phyloP scores from a whole-genome alignment of 192 early-diverging fungal species.

The Ambispora gerdemannii region DNA sequence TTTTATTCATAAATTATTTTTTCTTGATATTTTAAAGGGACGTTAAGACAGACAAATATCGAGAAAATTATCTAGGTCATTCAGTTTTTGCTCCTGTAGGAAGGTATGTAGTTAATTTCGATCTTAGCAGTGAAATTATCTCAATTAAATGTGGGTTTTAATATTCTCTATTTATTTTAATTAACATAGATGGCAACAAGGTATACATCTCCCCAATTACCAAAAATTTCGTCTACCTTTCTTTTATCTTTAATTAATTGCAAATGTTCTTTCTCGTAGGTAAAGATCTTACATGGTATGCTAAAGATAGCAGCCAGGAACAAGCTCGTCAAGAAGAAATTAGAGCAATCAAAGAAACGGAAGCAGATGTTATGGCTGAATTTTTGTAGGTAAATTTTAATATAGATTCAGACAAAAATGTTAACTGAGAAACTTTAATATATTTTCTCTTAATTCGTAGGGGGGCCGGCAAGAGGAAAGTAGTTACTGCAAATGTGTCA shows the following conservation, averaged over 20 bases:
- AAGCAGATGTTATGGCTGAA: conserved; percentile 57
- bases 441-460: neutral
- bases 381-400: conserved; percentile 49
- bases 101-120: conserved; percentile 69
- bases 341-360: conserved; percentile 55
- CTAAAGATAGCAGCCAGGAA: conserved; percentile 50
- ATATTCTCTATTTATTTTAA: too few relatives aligned
- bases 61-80: conserved; percentile 85
- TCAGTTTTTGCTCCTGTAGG: conserved; percentile 77
- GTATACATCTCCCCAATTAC: neutral
- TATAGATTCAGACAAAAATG: too few relatives aligned
- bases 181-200: conserved; percentile 19
- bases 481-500: neutral
- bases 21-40: conserved; percentile 24
- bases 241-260: too few relatives aligned
- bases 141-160: too few relatives aligned
- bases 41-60: conserved; percentile 64
- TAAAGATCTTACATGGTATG: conserved; percentile 73
- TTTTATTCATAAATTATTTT: neutral
- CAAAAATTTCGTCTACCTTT: neutral
- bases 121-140: too few relatives aligned
- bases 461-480: neutral
- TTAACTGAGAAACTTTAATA: too few relatives aligned
- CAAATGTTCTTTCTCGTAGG: too few relatives aligned
- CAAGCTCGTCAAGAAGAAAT: conserved; percentile 42